These are phyloP conservation scores for Colletotrichum shisoi DNA, from an alignment of 2,329 filamentous ascomycete species.

Conservation along the genomic window DNA sequence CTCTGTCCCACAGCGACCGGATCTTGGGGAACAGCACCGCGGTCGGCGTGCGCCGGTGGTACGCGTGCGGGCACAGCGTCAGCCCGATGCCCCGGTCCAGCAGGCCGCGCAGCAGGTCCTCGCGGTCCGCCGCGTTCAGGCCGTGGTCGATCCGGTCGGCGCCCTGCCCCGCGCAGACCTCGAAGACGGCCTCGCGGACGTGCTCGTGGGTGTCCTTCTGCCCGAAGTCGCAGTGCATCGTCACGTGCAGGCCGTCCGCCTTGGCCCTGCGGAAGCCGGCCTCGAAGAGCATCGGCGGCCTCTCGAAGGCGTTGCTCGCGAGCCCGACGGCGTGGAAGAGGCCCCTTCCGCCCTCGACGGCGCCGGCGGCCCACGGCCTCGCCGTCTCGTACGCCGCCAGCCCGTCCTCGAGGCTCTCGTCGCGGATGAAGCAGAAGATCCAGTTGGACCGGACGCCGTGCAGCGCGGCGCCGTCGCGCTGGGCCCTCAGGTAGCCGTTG, in stretches of 20 bases:
- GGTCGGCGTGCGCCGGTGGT: constrained; percentile 53
- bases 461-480: constrained; percentile 43
- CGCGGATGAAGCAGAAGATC: constrained; percentile 56
- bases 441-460: constrained; percentile 48
- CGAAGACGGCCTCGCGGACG: constrained; percentile 49
- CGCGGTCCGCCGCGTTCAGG: constrained; percentile 69
- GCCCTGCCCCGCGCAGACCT: constrained; percentile 48
- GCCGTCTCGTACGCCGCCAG: constrained; percentile 51
- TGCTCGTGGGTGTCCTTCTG: constrained; percentile 58
- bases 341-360: constrained; percentile 45
- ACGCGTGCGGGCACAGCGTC: constrained; percentile 71
- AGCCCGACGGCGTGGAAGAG: constrained; percentile 57
- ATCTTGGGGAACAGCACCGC: constrained; percentile 58
- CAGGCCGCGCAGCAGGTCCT: constrained; percentile 66
- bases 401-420: constrained; percentile 51
- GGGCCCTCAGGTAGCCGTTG: constrained; percentile 57
- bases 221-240: constrained; percentile 61
- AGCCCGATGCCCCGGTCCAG: constrained; percentile 66
- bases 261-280: constrained; percentile 49
- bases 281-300: constrained; percentile 56
- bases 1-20: constrained; percentile 66
- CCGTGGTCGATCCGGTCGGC: constrained; percentile 79
- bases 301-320: constrained; percentile 56
- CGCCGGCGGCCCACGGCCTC: constrained; percentile 49
- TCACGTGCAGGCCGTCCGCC: constrained; percentile 54